Base-by-base conservation (phyloP, 1,284 basidiomycete species). In the Rhizoctonia solani region DNA sequence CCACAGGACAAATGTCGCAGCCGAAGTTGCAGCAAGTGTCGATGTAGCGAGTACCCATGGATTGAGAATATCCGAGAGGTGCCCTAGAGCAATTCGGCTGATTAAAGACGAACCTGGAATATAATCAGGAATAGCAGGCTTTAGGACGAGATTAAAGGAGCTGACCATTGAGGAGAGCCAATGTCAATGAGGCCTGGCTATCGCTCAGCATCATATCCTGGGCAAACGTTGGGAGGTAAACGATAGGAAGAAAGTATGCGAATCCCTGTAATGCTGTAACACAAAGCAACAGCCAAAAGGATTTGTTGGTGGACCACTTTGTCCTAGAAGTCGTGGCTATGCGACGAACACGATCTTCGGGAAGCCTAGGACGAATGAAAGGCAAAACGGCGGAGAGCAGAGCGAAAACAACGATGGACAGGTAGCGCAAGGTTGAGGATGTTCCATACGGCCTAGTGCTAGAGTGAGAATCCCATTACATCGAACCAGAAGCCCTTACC, bases 51-150 rank as follows among this genome's bases (percentile, higher is more conserved):
- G 71, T 72, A 72, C 66, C 75, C 76, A 70, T 76, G 75, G 75
- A 72, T 74, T 9, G 75, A 77, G 67, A 76, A 75, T 67, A 73
- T 76, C 21, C 73, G 75, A 72, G 76, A 76, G 69, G 74, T 74
- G 16, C 73, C 76, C 4, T 68, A 72, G 29, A 74, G 74, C 25
- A 74, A 77, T 37, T 29, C 59, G 47, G 25, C 59, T 63, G 25
- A 63, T 37, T 6, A 53, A 32, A 2, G 47, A 42, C n/a, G 59
- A 63, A 23, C 59, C 59, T 63, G 49, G 30, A 41, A 23, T 11
- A 14, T 13, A 30, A 21, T 5, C 5, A 21, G n/a, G 21, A 25
- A 16, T 21, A 25, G 23, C 3, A 21, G 30, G 4, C 39, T 13
- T 46, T 1, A 27, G 11, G 4, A 25, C 52, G 21, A 42, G 11